Evolutionary conservation across 352 stramenopile species (phyloP).

Genomic region (Globisporangium abappressorium): DNA sequence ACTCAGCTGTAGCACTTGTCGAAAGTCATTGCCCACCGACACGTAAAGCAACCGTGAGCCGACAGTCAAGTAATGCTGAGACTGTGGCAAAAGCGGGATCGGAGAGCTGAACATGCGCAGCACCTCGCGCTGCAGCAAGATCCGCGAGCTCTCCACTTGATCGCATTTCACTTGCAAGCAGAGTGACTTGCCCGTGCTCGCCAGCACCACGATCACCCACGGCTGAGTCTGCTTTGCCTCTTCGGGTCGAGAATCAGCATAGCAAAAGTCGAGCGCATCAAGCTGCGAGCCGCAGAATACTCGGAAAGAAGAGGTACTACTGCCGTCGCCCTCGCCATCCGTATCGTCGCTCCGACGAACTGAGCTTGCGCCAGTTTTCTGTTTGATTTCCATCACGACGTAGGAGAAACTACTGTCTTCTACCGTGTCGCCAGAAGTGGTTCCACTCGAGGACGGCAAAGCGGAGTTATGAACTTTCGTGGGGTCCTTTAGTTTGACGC

Average conservation of each 20-base stretch:
- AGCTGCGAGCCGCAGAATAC: conserved; percentile 37
- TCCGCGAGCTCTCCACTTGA: conserved; percentile 28
- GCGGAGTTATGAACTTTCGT: neutral
- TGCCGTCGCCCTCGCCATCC: conserved; percentile 15
- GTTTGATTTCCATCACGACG: conserved; percentile 42
- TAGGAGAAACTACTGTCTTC: conserved; percentile 35
- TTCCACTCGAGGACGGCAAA: conserved; percentile 1
- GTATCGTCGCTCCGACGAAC: neutral
- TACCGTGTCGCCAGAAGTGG: neutral
- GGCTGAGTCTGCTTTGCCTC: conserved; percentile 16
- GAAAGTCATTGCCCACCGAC: neutral
- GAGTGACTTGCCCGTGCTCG: conserved; percentile 46
- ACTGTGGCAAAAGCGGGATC: conserved; percentile 29
- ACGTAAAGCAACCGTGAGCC: conserved; percentile 51
- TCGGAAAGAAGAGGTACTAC: neutral
- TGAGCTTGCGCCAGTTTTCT: conserved; percentile 8
- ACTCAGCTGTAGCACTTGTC: conserved; percentile 45
- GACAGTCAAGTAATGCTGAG: conserved; percentile 25
- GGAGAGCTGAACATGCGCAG: conserved; percentile 56
- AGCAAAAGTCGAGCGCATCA: conserved; percentile 61
- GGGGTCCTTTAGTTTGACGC: conserved; percentile 45
- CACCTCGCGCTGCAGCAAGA: conserved; percentile 41
- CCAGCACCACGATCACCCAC: conserved; percentile 55
- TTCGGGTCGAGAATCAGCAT: conserved; percentile 17
- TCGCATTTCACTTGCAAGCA: conserved; percentile 41